Conservation (phyloP, 257 asterid genomes). For the Orobanche coerulescens region DNA sequence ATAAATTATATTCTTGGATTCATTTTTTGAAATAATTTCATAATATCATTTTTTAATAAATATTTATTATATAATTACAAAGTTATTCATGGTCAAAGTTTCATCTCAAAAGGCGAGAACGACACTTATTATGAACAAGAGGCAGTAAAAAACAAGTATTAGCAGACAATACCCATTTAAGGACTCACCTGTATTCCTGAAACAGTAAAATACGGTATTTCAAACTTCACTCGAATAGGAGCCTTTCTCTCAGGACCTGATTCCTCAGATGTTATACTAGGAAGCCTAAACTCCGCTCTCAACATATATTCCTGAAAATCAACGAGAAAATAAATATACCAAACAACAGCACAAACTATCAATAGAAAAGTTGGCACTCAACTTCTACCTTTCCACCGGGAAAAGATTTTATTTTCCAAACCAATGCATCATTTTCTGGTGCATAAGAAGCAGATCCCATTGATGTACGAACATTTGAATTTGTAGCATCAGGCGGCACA, state of each 20-base stretch:
- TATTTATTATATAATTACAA: too few relatives aligned
- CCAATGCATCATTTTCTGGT: slow-evolving; percentile 86
- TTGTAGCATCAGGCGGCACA: slow-evolving; percentile 89
- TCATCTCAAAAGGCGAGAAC: too few relatives aligned
- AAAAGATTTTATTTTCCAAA: slow-evolving; percentile 95
- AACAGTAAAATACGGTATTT: slow-evolving; percentile 96
- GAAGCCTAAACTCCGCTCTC: slow-evolving; percentile 94
- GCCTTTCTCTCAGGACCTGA: slow-evolving; percentile 88
- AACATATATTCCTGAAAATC: slow-evolving; percentile 75
- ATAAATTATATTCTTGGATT: too few relatives aligned
- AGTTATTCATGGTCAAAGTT: too few relatives aligned
- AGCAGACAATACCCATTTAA: background rate
- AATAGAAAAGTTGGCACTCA: background rate
- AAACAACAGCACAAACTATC: background rate
- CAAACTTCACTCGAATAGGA: slow-evolving; percentile 91
- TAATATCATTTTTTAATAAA: too few relatives aligned
- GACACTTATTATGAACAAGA: background rate
- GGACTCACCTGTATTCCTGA: slow-evolving; percentile 89
- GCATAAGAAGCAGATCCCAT: slow-evolving; percentile 92
- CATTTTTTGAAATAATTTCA: too few relatives aligned
- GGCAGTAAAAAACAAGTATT: background rate
- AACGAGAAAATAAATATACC: slow-evolving; percentile 13
- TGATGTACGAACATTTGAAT: slow-evolving; percentile 83
- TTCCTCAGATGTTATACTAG: slow-evolving; percentile 85
- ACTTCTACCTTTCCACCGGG: slow-evolving; percentile 92